Percentiles rank a stretch among this genome's conserved stretches.
Conservation (phyloP, 768 basidiomycete genomes). For the Leccinum obscurum region DNA sequence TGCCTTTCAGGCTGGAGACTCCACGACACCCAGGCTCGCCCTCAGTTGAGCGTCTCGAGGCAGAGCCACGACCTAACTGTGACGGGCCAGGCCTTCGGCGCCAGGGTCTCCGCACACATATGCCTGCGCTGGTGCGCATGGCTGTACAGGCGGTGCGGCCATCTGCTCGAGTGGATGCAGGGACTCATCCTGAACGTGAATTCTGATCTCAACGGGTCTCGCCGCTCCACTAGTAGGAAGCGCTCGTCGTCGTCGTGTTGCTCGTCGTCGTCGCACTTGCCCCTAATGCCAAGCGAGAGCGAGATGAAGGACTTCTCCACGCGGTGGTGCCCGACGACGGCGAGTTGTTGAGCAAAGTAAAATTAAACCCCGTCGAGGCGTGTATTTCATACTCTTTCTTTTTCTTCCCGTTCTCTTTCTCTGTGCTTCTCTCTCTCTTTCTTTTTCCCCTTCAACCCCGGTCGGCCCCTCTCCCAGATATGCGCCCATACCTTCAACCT, state of each 20-base stretch:
- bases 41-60: conserved; percentile 22
- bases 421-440: not conserved
- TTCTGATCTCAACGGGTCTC: not conserved
- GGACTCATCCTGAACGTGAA: not conserved
- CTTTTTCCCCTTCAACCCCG: not conserved
- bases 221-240: not conserved
- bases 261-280: not conserved
- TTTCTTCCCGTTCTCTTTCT: not conserved
- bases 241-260: not conserved
- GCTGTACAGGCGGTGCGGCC: conserved; percentile 16
- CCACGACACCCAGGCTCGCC: conserved; percentile 21
- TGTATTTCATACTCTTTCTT: not conserved
- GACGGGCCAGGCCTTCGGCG: conserved; percentile 27
- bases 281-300: not conserved
- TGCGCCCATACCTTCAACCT: conserved; percentile 6
- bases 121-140: conserved; percentile 27
- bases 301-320: conserved; percentile 7
- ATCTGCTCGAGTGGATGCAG: conserved; percentile 8
- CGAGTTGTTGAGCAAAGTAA: not conserved
- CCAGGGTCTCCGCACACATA: conserved; percentile 21
- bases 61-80: conserved; percentile 26
- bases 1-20: conserved; percentile 23
- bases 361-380: not conserved
- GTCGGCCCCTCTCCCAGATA: not conserved
- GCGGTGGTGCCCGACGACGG: conserved; percentile 3